These are phyloP conservation scores for Polychytrium aggregatum DNA, from an alignment of 192 early-diverging fungal genomes.

Conservation along the genomic window DNA sequence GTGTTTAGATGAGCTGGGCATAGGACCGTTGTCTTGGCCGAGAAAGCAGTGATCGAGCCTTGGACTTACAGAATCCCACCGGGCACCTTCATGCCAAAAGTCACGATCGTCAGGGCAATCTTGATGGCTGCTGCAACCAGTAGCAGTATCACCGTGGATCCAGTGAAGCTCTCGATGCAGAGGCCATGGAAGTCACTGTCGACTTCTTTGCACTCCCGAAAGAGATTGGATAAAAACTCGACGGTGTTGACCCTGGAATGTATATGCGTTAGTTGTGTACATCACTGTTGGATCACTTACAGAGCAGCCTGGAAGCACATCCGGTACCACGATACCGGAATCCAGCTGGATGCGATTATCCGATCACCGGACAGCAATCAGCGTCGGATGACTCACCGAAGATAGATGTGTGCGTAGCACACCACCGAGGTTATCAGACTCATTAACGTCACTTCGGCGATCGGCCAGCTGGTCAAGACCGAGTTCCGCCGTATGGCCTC, in stretches of 20 bases:
- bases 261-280: too few relatives aligned
- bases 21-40: constrained; percentile 2
- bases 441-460: constrained; percentile 31
- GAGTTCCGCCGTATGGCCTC: constrained; percentile 17
- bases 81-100: constrained; percentile 40
- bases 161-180: constrained; percentile 10
- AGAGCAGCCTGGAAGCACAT: too few relatives aligned
- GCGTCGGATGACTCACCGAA: too few relatives aligned
- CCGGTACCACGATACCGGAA: too few relatives aligned
- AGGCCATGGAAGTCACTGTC: constrained; percentile 38
- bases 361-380: too few relatives aligned
- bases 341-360: constrained; percentile 31
- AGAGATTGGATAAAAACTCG: constrained; percentile 40
- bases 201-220: constrained; percentile 41
- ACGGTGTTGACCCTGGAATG: constrained; percentile 20
- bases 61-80: constrained; percentile 37
- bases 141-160: constrained; percentile 12
- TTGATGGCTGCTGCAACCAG: constrained; percentile 30
- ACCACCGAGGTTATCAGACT: constrained; percentile 36
- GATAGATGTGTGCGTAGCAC: too few relatives aligned
- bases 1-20: not conserved
- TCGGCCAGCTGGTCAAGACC: constrained; percentile 19
- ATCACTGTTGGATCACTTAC: constrained; percentile 2
- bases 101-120: constrained; percentile 33
- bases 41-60: too few relatives aligned